phyloP scores from a whole-genome alignment of 1,284 basidiomycete species.

The Rugosomyces carneus region DNA sequence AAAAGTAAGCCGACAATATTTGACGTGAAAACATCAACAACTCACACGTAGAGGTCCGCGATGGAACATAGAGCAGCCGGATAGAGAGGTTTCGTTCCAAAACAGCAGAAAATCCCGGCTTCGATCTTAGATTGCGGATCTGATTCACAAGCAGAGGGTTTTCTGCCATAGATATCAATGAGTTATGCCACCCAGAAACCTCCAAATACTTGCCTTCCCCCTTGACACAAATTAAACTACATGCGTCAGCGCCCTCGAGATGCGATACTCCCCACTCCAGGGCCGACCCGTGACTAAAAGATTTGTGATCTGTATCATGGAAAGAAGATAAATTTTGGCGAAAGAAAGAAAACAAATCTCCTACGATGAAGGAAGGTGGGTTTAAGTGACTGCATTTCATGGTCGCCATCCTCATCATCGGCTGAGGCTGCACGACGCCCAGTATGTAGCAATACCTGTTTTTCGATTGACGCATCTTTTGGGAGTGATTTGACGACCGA shows the following conservation, averaged over 20 bases:
- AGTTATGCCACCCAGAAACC: not conserved
- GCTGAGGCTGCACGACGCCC: constrained; percentile 44
- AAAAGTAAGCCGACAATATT: not conserved
- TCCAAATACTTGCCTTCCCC: constrained; percentile 24
- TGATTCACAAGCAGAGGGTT: constrained; percentile 7
- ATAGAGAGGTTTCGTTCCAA: constrained; percentile 30
- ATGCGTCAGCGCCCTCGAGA: constrained; percentile 34
- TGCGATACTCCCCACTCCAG: constrained; percentile 43
- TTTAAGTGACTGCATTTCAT: constrained; percentile 23
- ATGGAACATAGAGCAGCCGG: constrained; percentile 38
- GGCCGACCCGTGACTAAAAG: constrained; percentile 14
- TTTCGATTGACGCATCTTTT: constrained; percentile 68
- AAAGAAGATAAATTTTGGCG: not conserved
- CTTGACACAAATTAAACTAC: constrained; percentile 39
- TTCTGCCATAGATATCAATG: constrained; percentile 7
- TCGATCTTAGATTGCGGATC: constrained; percentile 3
- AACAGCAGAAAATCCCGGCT: constrained; percentile 9
- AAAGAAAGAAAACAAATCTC: not conserved
- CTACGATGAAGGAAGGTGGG: constrained; percentile 39
- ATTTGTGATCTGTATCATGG: constrained; percentile 3
- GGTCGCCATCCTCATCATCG: constrained; percentile 43
- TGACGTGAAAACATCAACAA: constrained; percentile 4
- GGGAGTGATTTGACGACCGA: constrained; percentile 70
- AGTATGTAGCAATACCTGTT: constrained; percentile 65
- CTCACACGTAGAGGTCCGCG: constrained; percentile 20